A percentile compares a stretch with the other conserved stretches of the same genome.
These are phyloP conservation scores for Clonostachys sp. DNA, from an alignment of 2,329 filamentous ascomycete genomes.

Conservation along the genomic window DNA sequence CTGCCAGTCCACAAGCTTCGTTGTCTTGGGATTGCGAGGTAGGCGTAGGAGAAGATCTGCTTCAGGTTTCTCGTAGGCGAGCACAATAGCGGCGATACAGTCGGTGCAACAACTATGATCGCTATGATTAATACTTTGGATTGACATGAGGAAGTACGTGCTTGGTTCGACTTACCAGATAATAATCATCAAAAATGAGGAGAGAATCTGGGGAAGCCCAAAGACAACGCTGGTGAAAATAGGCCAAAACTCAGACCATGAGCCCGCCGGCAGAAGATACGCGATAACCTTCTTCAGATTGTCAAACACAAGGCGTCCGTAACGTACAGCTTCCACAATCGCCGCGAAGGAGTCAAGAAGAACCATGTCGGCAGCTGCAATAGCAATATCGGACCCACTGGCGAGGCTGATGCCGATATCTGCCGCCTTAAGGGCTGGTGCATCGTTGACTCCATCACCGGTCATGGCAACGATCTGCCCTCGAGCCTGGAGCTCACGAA, in stretches of 20 bases:
- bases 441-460: constrained; percentile 84
- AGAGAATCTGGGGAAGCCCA: constrained; percentile 68
- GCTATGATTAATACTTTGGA: background rate
- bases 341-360: constrained; percentile 71
- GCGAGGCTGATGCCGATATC: constrained; percentile 82
- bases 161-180: constrained; percentile 41
- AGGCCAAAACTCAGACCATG: constrained; percentile 73
- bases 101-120: constrained; percentile 66
- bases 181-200: constrained; percentile 68
- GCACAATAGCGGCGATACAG: constrained; percentile 65
- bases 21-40: constrained; percentile 63
- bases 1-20: constrained; percentile 69
- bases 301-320: constrained; percentile 73
- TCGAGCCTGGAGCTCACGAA: constrained; percentile 61
- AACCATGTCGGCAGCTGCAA: constrained; percentile 78
- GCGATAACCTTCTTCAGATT: constrained; percentile 69
- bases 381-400: constrained; percentile 76
- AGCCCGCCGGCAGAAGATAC: constrained; percentile 70
- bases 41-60: constrained; percentile 67
- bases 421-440: constrained; percentile 74
- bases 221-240: constrained; percentile 70
- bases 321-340: constrained; percentile 67
- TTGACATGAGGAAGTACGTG: background rate
- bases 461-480: constrained; percentile 75
- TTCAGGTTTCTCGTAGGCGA: constrained; percentile 75